phyloP scores from a whole-genome alignment of 257 asterid genomes.

The Penstemon newberryi region DNA sequence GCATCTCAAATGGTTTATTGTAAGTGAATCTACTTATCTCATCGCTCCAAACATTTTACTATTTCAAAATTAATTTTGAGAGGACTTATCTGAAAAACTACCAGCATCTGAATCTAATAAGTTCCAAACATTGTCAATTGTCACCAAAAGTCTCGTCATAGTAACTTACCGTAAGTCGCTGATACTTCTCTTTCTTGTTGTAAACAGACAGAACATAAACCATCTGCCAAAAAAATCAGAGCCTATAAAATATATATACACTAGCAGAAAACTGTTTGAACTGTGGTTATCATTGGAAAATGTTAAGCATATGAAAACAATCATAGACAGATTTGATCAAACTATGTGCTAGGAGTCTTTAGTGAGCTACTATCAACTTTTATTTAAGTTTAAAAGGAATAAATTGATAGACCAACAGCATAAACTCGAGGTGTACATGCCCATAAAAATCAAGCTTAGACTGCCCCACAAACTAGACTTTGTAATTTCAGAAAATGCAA shows the following conservation, averaged over 20 bases:
- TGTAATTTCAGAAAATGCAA: constrained; percentile 5
- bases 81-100: neutral
- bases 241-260: constrained; percentile 24
- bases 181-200: constrained; percentile 73
- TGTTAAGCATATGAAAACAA: constrained; percentile 18
- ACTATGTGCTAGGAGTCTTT: too few relatives aligned
- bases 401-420: constrained; percentile 12
- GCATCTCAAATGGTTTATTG: neutral
- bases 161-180: constrained; percentile 63
- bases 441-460: neutral
- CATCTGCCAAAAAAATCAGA: constrained; percentile 53
- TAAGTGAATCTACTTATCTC: neutral
- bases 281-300: constrained; percentile 20
- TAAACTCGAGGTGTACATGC: constrained; percentile 13
- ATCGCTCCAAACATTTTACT: neutral
- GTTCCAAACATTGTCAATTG: constrained; percentile 15
- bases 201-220: constrained; percentile 69
- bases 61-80: neutral
- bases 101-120: neutral
- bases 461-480: constrained; percentile 18
- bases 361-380: constrained; percentile 21
- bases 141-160: neutral
- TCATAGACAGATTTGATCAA: constrained; percentile 3
- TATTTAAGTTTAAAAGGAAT: neutral
- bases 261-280: constrained; percentile 15